Evolutionary conservation across 1,284 basidiomycete genomes (phyloP).

Genomic region (Phaffia rhodozyma): DNA sequence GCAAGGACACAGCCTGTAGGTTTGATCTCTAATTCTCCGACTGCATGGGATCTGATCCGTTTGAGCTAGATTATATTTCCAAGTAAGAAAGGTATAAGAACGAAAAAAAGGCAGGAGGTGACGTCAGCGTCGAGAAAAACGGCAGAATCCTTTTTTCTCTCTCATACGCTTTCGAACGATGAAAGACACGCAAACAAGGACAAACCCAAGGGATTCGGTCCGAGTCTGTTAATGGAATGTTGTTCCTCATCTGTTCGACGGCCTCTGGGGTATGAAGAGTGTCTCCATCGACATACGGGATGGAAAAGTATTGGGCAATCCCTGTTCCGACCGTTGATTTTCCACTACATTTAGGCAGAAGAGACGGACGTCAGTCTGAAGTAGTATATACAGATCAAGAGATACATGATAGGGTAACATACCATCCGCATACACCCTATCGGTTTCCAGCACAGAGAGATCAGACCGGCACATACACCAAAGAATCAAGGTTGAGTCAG

Average conservation of each 20-base stretch:
- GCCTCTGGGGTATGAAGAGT: conserved; percentile 71
- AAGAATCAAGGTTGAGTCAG: background rate
- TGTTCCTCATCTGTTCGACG: conserved; percentile 75
- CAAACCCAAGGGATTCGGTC: conserved; percentile 70
- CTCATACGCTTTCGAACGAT: background rate
- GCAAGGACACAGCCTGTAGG: conserved; percentile 15
- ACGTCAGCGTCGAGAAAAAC: background rate
- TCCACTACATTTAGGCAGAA: conserved; percentile 41
- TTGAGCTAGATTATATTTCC: conserved; percentile 4
- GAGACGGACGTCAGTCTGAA: conserved; percentile 13
- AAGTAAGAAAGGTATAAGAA: background rate
- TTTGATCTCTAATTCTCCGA: conserved; percentile 1
- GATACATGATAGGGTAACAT: background rate
- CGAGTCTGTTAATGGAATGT: conserved; percentile 63
- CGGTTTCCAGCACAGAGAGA: too few relatives aligned
- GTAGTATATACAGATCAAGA: background rate
- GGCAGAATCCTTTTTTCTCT: background rate
- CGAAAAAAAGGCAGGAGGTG: background rate
- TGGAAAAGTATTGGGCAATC: conserved; percentile 47
- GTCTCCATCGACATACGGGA: conserved; percentile 83
- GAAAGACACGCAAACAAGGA: background rate
- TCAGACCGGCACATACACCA: too few relatives aligned
- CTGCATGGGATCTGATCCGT: background rate
- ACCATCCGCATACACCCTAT: conserved; percentile 18
- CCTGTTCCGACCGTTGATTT: conserved; percentile 72